phyloP scores from a whole-genome alignment of 2,329 filamentous ascomycete species.

The Cytospora piceae region DNA sequence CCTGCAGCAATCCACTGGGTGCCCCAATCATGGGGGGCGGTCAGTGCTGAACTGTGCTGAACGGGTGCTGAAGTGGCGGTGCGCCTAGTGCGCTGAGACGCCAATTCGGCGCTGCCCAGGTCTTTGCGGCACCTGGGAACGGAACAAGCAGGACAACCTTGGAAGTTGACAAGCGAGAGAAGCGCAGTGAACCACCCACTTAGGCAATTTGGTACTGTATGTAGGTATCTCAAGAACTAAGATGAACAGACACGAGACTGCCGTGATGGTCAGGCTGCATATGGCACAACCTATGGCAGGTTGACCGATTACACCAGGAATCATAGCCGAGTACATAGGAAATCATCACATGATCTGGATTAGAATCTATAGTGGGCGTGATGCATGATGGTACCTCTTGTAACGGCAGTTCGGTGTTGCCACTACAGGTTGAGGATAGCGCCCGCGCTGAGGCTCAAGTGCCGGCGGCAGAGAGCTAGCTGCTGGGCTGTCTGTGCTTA shows the following conservation, averaged over 20 bases:
- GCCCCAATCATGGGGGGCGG: conserved; percentile 17
- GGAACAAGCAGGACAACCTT: no score
- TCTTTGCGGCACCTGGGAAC: conserved; percentile 6
- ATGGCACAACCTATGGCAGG: neutral
- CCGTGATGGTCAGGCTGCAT: neutral
- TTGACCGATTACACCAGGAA: neutral
- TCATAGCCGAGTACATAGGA: no score
- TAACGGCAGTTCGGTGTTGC: no score
- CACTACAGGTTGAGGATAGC: neutral
- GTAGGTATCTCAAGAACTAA: neutral
- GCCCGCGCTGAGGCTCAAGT: neutral
- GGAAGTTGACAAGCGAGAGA: conserved; percentile 1
- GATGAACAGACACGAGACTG: neutral
- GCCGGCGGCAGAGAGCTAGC: conserved; percentile 1
- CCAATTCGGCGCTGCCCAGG: conserved; percentile 9
- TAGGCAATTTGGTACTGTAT: conserved; percentile 2
- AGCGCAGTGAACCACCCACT: conserved; percentile 1
- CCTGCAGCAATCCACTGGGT: conserved; percentile 4
- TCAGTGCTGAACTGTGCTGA: conserved; percentile 13
- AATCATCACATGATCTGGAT: no score
- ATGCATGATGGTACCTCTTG: no score
- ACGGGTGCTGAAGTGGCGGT: conserved; percentile 15
- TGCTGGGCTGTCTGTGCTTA: neutral
- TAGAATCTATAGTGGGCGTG: no score
- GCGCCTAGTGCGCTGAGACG: conserved; percentile 9